These are phyloP conservation scores for Stephania japonica DNA, from an alignment of 164 flowering plant species.

Conservation along the genomic window DNA sequence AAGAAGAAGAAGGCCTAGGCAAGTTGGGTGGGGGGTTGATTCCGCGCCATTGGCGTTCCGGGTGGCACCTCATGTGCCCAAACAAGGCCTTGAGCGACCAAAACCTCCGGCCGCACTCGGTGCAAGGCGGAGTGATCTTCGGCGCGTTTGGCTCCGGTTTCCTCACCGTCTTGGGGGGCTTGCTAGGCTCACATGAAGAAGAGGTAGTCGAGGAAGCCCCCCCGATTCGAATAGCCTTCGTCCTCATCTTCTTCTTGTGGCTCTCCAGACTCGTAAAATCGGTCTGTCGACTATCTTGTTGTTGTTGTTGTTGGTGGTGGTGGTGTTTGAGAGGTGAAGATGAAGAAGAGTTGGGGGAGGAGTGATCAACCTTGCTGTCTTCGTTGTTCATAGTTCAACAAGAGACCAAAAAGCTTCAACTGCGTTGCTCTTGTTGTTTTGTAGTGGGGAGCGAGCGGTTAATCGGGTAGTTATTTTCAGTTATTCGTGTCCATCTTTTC, in stretches of 20 bases:
- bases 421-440: constrained; percentile 12
- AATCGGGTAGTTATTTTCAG: constrained; percentile 20
- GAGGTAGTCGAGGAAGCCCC: neutral
- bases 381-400: too few relatives aligned
- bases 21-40: constrained; percentile 66
- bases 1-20: constrained; percentile 2
- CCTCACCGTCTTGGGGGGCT: constrained; percentile 18
- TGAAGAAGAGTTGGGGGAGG: too few relatives aligned
- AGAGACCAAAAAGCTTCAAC: constrained; percentile 10
- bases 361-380: too few relatives aligned
- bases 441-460: constrained; percentile 22
- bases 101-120: constrained; percentile 80
- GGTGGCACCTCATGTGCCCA: constrained; percentile 98
- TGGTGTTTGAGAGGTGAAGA: constrained; percentile 2
- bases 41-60: constrained; percentile 95
- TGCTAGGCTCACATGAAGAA: neutral
- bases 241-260: constrained; percentile 44
- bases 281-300: too few relatives aligned
- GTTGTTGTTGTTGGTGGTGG: neutral
- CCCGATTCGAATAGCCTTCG: constrained; percentile 30
- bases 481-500: constrained; percentile 8
- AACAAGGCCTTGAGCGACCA: constrained; percentile 90
- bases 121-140: constrained; percentile 58
- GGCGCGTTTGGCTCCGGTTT: constrained; percentile 51
- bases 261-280: constrained; percentile 11